Conservation (phyloP, 371 early-diverging fungal species). For the Syncephalastrum monosporum region DNA sequence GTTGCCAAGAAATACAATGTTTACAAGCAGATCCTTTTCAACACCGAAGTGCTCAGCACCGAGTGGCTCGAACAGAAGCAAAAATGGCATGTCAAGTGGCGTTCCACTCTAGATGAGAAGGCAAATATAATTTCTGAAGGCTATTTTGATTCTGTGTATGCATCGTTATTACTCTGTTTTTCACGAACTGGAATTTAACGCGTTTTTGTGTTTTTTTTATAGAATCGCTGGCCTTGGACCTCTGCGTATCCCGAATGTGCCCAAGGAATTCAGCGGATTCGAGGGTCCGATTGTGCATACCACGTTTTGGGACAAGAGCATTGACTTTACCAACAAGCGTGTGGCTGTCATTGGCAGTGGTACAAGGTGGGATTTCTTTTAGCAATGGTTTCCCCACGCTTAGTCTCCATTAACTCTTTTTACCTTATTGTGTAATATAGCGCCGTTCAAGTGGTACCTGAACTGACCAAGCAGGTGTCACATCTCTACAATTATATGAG, state of each 20-base stretch:
- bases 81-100: conserved; percentile 46
- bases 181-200: conserved; percentile 6
- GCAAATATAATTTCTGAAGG: conserved; percentile 1
- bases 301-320: conserved; percentile 39
- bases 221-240: conserved; percentile 20
- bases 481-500: neutral
- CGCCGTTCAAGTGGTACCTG: too few species aligned
- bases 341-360: conserved; percentile 52
- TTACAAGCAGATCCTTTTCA: conserved; percentile 41
- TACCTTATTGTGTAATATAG: too few species aligned
- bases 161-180: too few species aligned
- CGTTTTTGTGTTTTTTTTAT: conserved; percentile 10
- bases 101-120: neutral
- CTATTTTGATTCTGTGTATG: conserved; percentile 31
- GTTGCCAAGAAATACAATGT: conserved; percentile 53
- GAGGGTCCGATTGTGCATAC: conserved; percentile 48
- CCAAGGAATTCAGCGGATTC: conserved; percentile 44
- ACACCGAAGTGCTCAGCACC: conserved; percentile 40
- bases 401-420: too few species aligned
- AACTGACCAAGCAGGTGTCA: neutral
- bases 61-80: conserved; percentile 46
- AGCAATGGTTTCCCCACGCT: neutral
- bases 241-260: conserved; percentile 47
- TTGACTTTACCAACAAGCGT: conserved; percentile 43
- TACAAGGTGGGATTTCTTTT: conserved; percentile 37